Conservation (phyloP, 2,329 filamentous ascomycete genomes). For the Diaporthe ampelina region DNA sequence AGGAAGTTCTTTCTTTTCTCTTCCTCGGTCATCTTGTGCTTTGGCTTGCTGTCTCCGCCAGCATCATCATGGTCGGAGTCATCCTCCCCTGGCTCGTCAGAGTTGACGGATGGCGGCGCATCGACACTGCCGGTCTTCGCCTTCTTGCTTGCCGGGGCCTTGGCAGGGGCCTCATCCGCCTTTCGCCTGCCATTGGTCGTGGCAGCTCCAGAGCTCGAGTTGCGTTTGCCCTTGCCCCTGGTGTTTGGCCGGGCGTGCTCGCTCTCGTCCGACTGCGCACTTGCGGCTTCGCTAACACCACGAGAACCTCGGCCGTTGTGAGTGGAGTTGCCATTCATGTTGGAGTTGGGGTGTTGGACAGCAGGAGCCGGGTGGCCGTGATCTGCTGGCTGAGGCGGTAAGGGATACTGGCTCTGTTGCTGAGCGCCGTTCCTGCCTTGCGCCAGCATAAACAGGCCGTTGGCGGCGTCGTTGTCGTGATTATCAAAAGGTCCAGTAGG, state of each 20-base stretch:
- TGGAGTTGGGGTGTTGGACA: conserved; percentile 56
- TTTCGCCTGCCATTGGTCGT: conserved; percentile 81
- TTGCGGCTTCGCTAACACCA: conserved; percentile 76
- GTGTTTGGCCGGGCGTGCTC: conserved; percentile 76
- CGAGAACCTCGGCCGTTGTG: conserved; percentile 61
- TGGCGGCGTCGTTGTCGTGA: conserved; percentile 95
- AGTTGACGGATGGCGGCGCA: conserved; percentile 46
- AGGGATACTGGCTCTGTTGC: conserved; percentile 61
- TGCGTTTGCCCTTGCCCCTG: conserved; percentile 79
- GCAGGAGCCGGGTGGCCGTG: conserved; percentile 62
- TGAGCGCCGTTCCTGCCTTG: conserved; percentile 74
- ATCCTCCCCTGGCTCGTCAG: conserved; percentile 51
- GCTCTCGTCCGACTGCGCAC: conserved; percentile 80
- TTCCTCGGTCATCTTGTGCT: conserved; percentile 94
- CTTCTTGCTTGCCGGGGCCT: conserved; percentile 78
- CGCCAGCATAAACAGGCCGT: conserved; percentile 92
- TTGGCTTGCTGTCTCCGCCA: conserved; percentile 71
- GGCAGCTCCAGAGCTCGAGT: conserved; percentile 54
- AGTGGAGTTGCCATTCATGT: conserved; percentile 62
- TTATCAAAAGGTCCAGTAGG: conserved; percentile 81
- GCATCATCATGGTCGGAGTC: conserved; percentile 69
- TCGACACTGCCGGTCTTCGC: conserved; percentile 67
- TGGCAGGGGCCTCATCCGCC: conserved; percentile 75
- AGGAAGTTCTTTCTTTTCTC: conserved; percentile 99
- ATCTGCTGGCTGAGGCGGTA: conserved; percentile 60